Base-by-base conservation (phyloP, 768 basidiomycete genomes). In the Ephemerocybe angulata region DNA sequence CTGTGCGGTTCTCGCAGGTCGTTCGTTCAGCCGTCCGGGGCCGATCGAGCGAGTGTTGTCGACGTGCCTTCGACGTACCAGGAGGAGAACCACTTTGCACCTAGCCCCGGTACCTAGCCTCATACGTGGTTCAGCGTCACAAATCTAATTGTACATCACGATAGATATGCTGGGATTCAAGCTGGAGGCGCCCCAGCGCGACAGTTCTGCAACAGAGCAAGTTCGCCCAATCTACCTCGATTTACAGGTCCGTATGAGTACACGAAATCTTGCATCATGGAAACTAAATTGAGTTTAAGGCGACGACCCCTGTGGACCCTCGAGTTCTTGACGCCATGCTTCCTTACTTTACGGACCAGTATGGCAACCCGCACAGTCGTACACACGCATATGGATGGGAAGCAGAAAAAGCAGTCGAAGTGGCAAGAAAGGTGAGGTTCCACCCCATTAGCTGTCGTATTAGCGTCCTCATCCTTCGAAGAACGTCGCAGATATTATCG, bases 351-450 rank as follows among this genome's bases (percentile, higher is more conserved):
- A 96, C 94, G 4, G 92, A 98, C 68, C 92, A 93, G 68, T 98
- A 88, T 65, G 97, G 97, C 3, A 99, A 98, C 71, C 96, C 97
- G 8, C 97, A 98, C 68, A 95, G 93, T 68, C 85, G 97, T 53
- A 98, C 97, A 27, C 97, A 99, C 71, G 93, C 97, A 1, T 99
- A 98, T 69, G 97, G 97, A 3, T 99, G 97, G 97, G 97, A 99
- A 72, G 93, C 96, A 5, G 97, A 99, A 65, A 80, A 87, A 64
- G 97, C 89, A 0, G 91, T 97, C 6, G 97, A 98, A 66, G 85
- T 87, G 58, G 95, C 93, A 2, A 83, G 97, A 52, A 86, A 90
- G 80, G 93, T 86, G 49, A 30, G 63, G 53, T 38, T 8, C 21
- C 8, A 31, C 15, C 21, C 29, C 30, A 17, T 35, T 41, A 41